Conservation (phyloP, 2,329 filamentous ascomycete species). For the Elsinoe ampelina region DNA sequence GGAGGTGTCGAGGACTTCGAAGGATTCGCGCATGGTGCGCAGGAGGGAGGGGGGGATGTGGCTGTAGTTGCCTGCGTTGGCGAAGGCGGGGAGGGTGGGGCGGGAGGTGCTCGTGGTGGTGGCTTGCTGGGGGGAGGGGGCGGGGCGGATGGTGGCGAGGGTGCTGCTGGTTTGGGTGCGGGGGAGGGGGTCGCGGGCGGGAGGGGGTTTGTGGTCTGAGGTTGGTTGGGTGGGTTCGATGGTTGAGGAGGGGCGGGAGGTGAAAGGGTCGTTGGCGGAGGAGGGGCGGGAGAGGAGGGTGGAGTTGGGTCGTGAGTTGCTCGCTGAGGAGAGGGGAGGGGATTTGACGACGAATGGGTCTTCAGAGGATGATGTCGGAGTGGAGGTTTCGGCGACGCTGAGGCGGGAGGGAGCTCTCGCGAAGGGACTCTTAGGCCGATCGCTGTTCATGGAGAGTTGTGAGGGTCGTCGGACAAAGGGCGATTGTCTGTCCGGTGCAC, state of each 20-base stretch:
- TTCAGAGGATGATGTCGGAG: constrained; percentile 8
- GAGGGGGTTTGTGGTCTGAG: constrained; percentile 3
- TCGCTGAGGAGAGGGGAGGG: constrained; percentile 11
- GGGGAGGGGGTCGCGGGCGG: constrained; percentile 27
- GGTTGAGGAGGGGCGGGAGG: constrained; percentile 17
- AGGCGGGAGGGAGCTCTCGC: constrained; percentile 27
- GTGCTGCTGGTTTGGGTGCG: constrained; percentile 30
- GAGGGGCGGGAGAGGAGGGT: constrained; percentile 19
- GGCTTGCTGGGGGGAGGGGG: constrained; percentile 23
- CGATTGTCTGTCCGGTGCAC: constrained; percentile 22
- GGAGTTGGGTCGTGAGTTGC: constrained; percentile 9
- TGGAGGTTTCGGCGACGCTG: constrained; percentile 19
- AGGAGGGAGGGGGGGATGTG: constrained; percentile 75
- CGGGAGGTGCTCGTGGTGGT: constrained; percentile 18
- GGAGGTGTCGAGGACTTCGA: constrained; percentile 84
- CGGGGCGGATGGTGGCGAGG: constrained; percentile 27
- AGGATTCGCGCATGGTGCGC: constrained; percentile 80
- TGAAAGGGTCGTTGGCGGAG: constrained; percentile 23
- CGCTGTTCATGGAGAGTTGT: constrained; percentile 23
- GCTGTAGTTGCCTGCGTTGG: constrained; percentile 48
- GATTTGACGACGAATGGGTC: constrained; percentile 15
- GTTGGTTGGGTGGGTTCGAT: constrained; percentile 22
- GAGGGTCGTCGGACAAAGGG: constrained; percentile 29
- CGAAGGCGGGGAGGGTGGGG: constrained; percentile 16
- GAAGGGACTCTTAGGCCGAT: constrained; percentile 28